Base-by-base conservation (phyloP, 2,329 filamentous ascomycete species). In the Thelonectria blattea region DNA sequence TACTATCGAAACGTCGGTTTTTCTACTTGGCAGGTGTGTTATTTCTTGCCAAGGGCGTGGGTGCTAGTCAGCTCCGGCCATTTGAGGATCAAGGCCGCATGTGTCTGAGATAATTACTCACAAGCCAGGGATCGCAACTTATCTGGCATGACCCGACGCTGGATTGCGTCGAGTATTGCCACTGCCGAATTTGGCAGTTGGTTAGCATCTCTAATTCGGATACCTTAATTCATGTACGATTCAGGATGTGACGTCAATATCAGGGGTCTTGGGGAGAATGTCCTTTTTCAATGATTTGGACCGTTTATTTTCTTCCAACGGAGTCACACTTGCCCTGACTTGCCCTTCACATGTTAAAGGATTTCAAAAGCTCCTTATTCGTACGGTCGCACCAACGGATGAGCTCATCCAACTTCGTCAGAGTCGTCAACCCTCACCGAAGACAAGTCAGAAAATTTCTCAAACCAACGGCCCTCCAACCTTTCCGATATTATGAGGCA, bases 101-200 rank as follows among this genome's bases (percentile, higher is more conserved):
- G 22, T 24, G 22, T 24, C 22, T 24, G 22, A 24, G 22, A 24
- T 24, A 24, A 24, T 24, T 24, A 20, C 46, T 37, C 46, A 48
- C 48, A 58, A 58, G 52, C 27, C 46, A 49, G 49, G 49, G 22
- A 24, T 24, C 22, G 4, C 7, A 47, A 18, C 48, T 47, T 20
- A 22, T 24, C 22, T 24, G 22, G 22, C 22, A 24, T 24, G 22
- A 7, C 22, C 22, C 22, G 22, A 7, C 22, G 22, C 22, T 24
- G 22, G 22, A 24, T 24, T 24, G 7, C 22, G 22, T 24, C 22
- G 22, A 65, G 64, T 62, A 66, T 62, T 56, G 64, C 64, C 64
- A 54, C 56, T 55, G 50, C 64, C 62, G 52, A 27, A 62, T 55
- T 41, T 52, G 62, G 63, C 46, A 65, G 52, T 49, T 63, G 45